Evolutionary conservation across 352 stramenopile genomes (phyloP).

Genomic region (Phytophthora sp.): DNA sequence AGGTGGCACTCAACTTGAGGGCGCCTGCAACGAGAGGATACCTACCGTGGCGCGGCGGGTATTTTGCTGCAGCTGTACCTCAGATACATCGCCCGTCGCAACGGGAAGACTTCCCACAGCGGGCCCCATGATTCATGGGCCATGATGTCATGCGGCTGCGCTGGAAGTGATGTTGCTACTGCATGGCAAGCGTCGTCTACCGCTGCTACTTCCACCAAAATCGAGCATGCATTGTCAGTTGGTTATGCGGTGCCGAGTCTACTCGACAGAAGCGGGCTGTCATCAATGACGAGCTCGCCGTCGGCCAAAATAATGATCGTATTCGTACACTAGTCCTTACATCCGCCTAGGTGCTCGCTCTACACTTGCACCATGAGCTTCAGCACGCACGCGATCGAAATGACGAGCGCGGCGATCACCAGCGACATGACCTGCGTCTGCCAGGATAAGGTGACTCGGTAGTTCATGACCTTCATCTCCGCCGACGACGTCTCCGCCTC

Average conservation of each 20-base stretch:
- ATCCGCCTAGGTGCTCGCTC: not conserved
- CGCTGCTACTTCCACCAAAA: conserved; percentile 12
- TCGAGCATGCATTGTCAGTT: conserved; percentile 15
- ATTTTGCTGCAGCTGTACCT: not conserved
- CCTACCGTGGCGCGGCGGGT: not conserved
- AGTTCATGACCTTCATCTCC: conserved; percentile 7
- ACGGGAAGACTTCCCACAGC: not conserved
- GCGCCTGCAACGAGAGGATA: not conserved
- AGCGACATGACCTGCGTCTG: conserved; percentile 26
- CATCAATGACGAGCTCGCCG: not conserved
- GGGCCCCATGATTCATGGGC: not conserved
- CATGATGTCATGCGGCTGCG: not conserved
- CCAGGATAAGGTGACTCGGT: conserved; percentile 20
- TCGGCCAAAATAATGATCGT: conserved; percentile 27
- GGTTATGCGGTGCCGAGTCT: conserved; percentile 16
- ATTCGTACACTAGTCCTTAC: conserved; percentile 33
- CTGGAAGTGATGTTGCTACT: not conserved
- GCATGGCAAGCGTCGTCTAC: not conserved
- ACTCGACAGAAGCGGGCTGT: conserved; percentile 1
- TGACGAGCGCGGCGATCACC: conserved; percentile 19
- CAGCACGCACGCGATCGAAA: conserved; percentile 22
- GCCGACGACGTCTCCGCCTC: conserved; percentile 3
- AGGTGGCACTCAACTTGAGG: no score
- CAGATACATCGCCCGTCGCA: not conserved
- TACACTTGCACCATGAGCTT: conserved; percentile 26